These are phyloP conservation scores for Saksenaea vasiformis DNA, from an alignment of 371 early-diverging fungal genomes.

Conservation along the genomic window DNA sequence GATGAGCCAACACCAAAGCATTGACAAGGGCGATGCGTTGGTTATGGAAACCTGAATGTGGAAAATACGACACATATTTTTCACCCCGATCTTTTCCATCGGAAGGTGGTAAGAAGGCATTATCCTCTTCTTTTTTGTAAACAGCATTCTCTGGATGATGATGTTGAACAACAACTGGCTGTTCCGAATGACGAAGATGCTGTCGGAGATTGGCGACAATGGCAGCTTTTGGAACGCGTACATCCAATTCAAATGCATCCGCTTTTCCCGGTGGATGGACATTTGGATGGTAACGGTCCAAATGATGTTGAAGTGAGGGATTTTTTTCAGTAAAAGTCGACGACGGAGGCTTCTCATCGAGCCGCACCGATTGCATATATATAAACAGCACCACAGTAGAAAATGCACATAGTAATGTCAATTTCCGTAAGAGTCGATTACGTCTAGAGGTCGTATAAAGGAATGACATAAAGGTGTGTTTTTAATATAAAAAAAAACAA, in stretches of 20 bases:
- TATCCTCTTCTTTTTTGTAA: slow-evolving; percentile 12
- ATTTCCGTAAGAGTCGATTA: slow-evolving; percentile 12
- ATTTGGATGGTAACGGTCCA: slow-evolving; percentile 1
- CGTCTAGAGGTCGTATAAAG: slow-evolving; percentile 20
- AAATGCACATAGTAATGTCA: slow-evolving; percentile 8
- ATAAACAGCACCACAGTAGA: slow-evolving; percentile 8
- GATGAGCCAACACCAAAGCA: slow-evolving; percentile 51
- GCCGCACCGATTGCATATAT: background rate
- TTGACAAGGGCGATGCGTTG: slow-evolving; percentile 60
- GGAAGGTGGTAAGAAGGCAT: slow-evolving; percentile 16
- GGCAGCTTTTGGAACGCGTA: background rate
- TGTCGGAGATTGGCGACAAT: slow-evolving; percentile 3
- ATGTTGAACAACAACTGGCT: background rate
- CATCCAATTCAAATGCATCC: background rate
- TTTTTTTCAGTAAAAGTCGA: background rate
- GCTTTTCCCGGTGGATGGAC: slow-evolving; percentile 1
- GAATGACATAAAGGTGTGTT: slow-evolving; percentile 10
- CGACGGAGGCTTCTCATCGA: background rate
- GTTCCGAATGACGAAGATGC: background rate
- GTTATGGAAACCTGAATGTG: slow-evolving; percentile 67
- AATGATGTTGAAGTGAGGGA: background rate
- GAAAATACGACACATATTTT: slow-evolving; percentile 54
- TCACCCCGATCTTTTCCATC: slow-evolving; percentile 20
- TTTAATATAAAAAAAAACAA: background rate
- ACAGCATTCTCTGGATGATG: slow-evolving; percentile 14